Evolutionary conservation across 1,139 yeast species (phyloP).

Genomic region (Meyerozyma elateridarum): DNA sequence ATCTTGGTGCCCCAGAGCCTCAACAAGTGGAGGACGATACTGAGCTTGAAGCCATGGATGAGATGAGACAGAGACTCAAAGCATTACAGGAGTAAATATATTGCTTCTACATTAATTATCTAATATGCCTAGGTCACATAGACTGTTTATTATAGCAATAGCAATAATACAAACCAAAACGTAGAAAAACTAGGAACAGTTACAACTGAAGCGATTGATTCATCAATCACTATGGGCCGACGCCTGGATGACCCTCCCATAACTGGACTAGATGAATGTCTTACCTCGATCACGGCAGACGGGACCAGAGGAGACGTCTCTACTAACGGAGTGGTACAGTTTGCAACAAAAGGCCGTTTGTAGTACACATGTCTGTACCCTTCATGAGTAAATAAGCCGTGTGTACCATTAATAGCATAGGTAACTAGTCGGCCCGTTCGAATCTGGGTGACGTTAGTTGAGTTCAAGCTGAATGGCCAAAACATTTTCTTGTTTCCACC

Average conservation of each 20-base stretch:
- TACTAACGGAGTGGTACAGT: no score
- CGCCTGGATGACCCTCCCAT: no score
- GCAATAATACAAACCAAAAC: not conserved
- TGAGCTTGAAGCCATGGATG: constrained; percentile 69
- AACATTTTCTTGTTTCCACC: constrained; percentile 5
- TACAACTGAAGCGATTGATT: not conserved
- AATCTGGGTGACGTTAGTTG: constrained; percentile 4
- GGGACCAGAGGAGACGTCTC: not conserved
- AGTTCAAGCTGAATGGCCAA: constrained; percentile 6
- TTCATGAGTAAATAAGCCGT: constrained; percentile 12
- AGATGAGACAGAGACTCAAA: constrained; percentile 82
- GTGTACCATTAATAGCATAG: constrained; percentile 9
- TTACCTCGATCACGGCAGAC: no score
- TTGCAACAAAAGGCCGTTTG: no score
- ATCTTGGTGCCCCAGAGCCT: constrained; percentile 22
- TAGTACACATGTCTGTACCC: no score
- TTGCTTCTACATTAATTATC: no score
- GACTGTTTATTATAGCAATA: not conserved
- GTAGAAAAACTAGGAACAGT: not conserved
- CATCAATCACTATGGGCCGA: no score
- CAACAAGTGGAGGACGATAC: constrained; percentile 50
- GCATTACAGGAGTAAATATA: constrained; percentile 80
- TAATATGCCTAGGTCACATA: no score
- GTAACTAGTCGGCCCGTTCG: constrained; percentile 7
- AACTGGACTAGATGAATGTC: no score